These are phyloP conservation scores for Pterocarpus santalinus DNA, from an alignment of 306 rosid species.

Conservation along the genomic window DNA sequence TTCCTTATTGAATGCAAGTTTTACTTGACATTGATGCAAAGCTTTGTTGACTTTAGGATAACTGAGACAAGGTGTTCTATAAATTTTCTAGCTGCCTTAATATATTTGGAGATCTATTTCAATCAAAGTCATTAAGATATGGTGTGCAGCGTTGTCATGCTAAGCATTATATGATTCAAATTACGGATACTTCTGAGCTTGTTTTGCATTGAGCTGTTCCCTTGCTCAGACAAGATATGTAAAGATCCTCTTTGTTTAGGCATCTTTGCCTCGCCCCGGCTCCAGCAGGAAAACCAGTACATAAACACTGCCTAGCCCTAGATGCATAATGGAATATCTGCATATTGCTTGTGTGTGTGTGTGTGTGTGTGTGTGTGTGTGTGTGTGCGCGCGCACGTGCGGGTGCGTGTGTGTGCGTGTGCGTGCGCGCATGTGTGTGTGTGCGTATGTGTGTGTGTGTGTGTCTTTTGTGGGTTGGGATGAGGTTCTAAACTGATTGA, in stretches of 20 bases:
- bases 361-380: no score
- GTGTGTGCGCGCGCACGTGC: no score
- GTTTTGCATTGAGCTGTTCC: background rate
- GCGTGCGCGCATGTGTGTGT: no score
- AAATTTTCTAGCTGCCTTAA: background rate
- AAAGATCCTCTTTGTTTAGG: background rate
- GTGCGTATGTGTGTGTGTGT: no score
- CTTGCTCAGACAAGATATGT: constrained; percentile 4
- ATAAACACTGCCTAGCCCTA: no score
- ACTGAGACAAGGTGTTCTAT: background rate
- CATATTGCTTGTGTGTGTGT: background rate
- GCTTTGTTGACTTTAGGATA: no score
- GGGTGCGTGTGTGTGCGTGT: no score
- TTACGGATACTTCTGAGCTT: constrained; percentile 8
- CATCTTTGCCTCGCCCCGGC: background rate
- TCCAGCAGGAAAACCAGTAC: no score
- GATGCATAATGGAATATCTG: background rate
- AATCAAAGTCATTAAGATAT: background rate
- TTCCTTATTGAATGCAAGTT: constrained; percentile 1
- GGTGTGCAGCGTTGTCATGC: background rate
- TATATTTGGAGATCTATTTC: background rate
- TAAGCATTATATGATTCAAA: background rate
- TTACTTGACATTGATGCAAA: background rate
- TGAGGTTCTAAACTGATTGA: background rate
- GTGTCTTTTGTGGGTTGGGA: no score